phyloP scores from a whole-genome alignment of 805 yeast genomes.

The Isabelozyma heimii region DNA sequence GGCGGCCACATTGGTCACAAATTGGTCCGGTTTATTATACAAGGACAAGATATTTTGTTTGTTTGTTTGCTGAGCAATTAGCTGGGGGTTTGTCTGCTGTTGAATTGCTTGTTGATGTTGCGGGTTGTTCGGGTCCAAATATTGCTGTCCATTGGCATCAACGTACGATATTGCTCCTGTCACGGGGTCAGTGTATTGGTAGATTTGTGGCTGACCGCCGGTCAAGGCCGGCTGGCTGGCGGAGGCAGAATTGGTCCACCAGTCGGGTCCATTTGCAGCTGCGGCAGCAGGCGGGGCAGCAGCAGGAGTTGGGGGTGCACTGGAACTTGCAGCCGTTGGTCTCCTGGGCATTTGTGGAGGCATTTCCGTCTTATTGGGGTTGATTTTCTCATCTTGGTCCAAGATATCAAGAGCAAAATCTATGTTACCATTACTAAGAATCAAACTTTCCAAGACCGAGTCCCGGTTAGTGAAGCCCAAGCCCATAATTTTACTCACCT shows the following conservation, averaged over 20 bases:
- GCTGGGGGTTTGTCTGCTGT: slow-evolving; percentile 33
- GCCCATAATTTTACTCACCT: slow-evolving; percentile 37
- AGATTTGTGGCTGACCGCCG: slow-evolving; percentile 44
- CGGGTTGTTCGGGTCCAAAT: slow-evolving; percentile 46
- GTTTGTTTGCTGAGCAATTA: slow-evolving; percentile 32
- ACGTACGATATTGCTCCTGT: slow-evolving; percentile 68
- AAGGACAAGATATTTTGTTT: slow-evolving; percentile 40
- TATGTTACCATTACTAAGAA: slow-evolving; percentile 56
- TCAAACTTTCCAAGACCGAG: slow-evolving; percentile 60
- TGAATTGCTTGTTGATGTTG: slow-evolving; percentile 39
- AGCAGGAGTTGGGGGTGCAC: slow-evolving; percentile 2
- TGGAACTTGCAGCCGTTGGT: slow-evolving; percentile 16
- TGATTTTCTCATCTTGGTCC: slow-evolving; percentile 34
- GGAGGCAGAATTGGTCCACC: slow-evolving; percentile 26
- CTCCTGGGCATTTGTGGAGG: slow-evolving; percentile 50
- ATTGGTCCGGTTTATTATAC: slow-evolving; percentile 37
- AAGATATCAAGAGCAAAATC: slow-evolving; percentile 59
- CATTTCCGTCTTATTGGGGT: slow-evolving; percentile 34
- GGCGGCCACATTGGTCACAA: slow-evolving; percentile 24
- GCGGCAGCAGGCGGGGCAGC: slow-evolving; percentile 18
- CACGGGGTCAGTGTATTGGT: slow-evolving; percentile 68
- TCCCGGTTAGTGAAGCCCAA: slow-evolving; percentile 61
- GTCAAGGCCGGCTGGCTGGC: slow-evolving; percentile 3
- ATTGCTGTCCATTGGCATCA: slow-evolving; percentile 67
- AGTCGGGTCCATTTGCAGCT: slow-evolving; percentile 16